Percentiles rank a stretch among this genome's conserved stretches.
phyloP scores from a whole-genome alignment of 805 yeast species.

The Clavispora carvajalis region DNA sequence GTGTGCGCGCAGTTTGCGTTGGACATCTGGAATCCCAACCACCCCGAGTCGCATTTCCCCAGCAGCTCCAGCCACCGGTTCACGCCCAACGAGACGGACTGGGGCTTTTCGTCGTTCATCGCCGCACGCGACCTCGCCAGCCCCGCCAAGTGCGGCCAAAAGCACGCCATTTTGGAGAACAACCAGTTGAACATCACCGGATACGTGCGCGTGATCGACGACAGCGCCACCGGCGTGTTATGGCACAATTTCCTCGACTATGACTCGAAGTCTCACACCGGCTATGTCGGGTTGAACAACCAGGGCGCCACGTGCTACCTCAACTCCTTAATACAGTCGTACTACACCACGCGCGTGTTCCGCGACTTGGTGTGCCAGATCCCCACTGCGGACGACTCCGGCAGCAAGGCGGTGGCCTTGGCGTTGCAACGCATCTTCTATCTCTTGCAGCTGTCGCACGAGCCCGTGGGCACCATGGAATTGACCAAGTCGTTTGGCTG shows the following conservation, averaged over 20 bases:
- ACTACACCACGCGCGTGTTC: slow-evolving; percentile 78
- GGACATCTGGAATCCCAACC: slow-evolving; percentile 74
- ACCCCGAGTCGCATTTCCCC: slow-evolving; percentile 53
- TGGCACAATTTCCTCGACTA: slow-evolving; percentile 86
- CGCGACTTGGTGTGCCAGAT: slow-evolving; percentile 83
- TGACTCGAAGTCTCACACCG: slow-evolving; percentile 83
- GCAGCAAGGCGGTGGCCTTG: slow-evolving; percentile 49
- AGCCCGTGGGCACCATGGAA: slow-evolving; percentile 79
- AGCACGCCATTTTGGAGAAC: slow-evolving; percentile 41
- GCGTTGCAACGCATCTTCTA: slow-evolving; percentile 88
- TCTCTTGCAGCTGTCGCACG: slow-evolving; percentile 63
- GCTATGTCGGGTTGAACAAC: slow-evolving; percentile 86
- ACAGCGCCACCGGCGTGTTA: slow-evolving; percentile 82
- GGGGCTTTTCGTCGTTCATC: slow-evolving; percentile 88
- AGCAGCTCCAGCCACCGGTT: slow-evolving; percentile 77
- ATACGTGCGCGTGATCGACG: slow-evolving; percentile 71
- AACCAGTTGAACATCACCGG: slow-evolving; percentile 68
- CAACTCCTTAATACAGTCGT: slow-evolving; percentile 86
- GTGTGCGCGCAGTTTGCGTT: slow-evolving; percentile 90
- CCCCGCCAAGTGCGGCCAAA: slow-evolving; percentile 16
- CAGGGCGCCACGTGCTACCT: slow-evolving; percentile 99
- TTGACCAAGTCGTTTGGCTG: slow-evolving; percentile 93
- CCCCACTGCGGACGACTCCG: slow-evolving; percentile 52
- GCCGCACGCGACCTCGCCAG: slow-evolving; percentile 38
- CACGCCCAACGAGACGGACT: slow-evolving; percentile 70